These are phyloP conservation scores for Cadophora gregata DNA, from an alignment of 2,329 filamentous ascomycete genomes.

Conservation along the genomic window DNA sequence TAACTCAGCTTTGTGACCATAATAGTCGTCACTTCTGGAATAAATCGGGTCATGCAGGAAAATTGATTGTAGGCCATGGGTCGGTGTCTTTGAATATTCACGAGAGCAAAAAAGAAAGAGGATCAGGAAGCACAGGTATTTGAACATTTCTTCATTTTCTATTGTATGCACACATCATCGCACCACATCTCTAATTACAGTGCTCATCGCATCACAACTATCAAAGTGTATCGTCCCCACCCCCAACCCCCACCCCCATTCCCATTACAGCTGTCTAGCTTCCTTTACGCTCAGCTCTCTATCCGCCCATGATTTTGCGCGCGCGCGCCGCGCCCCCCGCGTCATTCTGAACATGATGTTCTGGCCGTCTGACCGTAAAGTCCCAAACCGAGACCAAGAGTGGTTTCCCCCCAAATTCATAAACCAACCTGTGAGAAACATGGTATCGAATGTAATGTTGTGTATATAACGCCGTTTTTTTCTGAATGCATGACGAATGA, in stretches of 20 bases:
- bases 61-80: too few relatives aligned
- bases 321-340: too few relatives aligned
- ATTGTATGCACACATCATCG: not conserved
- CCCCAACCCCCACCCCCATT: constrained; percentile 9
- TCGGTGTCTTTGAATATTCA: not conserved
- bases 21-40: too few relatives aligned
- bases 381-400: constrained; percentile 31
- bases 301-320: constrained; percentile 5
- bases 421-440: constrained; percentile 10
- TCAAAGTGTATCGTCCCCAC: not conserved
- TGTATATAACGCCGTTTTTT: constrained; percentile 22
- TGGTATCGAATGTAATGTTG: constrained; percentile 35
- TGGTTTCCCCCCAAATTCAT: constrained; percentile 21
- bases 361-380: constrained; percentile 39
- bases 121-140: not conserved
- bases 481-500: not conserved
- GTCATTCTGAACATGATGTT: not conserved
- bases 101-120: not conserved
- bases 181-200: constrained; percentile 9
- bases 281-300: not conserved
- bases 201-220: not conserved
- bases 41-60: too few relatives aligned
- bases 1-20: too few relatives aligned
- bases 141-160: constrained; percentile 13
- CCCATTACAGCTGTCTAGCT: constrained; percentile 2